These are phyloP conservation scores for Chrysanthemum seticuspe DNA, from an alignment of 129 eudicot genomes.

Conservation along the genomic window DNA sequence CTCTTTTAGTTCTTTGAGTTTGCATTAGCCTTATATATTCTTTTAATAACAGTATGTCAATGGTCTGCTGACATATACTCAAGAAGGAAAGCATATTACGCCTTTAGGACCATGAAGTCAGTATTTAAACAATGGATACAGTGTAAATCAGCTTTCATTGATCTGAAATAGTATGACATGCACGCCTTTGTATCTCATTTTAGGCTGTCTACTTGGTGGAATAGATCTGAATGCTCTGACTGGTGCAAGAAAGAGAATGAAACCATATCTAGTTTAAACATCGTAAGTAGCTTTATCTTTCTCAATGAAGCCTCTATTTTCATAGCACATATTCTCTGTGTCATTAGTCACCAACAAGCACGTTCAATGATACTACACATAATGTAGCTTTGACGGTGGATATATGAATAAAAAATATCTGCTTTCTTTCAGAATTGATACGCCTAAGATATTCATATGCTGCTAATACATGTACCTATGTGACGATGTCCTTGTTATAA, in stretches of 20 bases:
- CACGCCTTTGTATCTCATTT: conserved; percentile 7
- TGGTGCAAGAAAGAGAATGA: conserved; percentile 21
- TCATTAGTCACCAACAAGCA: no score
- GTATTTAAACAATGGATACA: background rate
- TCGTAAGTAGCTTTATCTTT: conserved; percentile 21
- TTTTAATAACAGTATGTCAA: background rate
- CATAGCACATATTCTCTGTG: background rate
- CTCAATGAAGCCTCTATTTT: background rate
- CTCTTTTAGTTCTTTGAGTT: background rate
- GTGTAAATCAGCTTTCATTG: conserved; percentile 5
- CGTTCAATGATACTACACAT: no score
- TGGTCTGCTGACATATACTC: background rate
- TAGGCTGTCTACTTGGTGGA: conserved; percentile 19
- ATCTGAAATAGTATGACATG: background rate
- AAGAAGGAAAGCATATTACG: background rate
- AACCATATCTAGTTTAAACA: conserved; percentile 12
- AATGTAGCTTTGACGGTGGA: no score
- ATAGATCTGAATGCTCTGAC: conserved; percentile 11
- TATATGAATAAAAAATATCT: no score
- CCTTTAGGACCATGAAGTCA: conserved; percentile 4
- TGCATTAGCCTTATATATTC: conserved; percentile 4
- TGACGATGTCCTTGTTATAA: no score
- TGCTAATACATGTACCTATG: no score
- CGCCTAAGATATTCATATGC: no score
- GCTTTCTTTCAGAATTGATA: no score